Conservation (phyloP, 352 stramenopile species). For the Pythium aphanidermatum region DNA sequence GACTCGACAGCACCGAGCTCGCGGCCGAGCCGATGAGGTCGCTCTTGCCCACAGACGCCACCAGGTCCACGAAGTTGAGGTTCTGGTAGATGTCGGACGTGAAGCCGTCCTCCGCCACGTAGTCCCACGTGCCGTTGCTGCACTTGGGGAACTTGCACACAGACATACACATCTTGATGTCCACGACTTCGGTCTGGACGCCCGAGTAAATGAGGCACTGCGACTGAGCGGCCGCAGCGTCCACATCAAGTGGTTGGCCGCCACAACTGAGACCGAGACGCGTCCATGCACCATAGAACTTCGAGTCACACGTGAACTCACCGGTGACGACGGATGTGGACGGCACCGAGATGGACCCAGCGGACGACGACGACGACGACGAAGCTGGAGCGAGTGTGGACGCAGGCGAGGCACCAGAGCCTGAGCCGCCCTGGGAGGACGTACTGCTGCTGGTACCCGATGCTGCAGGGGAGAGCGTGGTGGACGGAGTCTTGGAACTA, state of each 20-base stretch:
- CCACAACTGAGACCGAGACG: conserved; percentile 62
- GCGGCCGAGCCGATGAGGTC: conserved; percentile 35
- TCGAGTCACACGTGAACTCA: conserved; percentile 64
- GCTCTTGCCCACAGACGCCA: conserved; percentile 32
- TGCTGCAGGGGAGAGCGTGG: not conserved
- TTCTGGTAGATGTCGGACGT: conserved; percentile 59
- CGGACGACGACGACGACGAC: conserved; percentile 7
- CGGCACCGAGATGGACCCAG: conserved; percentile 5
- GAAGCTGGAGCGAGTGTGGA: conserved; percentile 7
- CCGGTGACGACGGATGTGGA: conserved; percentile 22
- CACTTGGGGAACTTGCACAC: conserved; percentile 79
- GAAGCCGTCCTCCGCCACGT: conserved; percentile 55
- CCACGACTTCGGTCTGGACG: conserved; percentile 34
- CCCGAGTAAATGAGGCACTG: conserved; percentile 81
- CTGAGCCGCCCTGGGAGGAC: not conserved
- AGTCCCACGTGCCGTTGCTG: conserved; percentile 69
- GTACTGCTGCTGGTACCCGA: conserved; percentile 4
- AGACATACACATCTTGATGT: conserved; percentile 69
- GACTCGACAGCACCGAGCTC: conserved; percentile 22
- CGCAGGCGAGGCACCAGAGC: too few relatives aligned
- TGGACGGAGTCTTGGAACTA: not conserved
- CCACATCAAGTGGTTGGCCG: conserved; percentile 39
- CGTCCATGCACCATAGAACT: conserved; percentile 74
- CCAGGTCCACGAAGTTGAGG: conserved; percentile 62
- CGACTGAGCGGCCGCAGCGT: conserved; percentile 35